Percentiles rank a stretch among this genome's conserved stretches.
These are phyloP conservation scores for Piper betle DNA, from an alignment of 164 flowering plant species.

Conservation along the genomic window DNA sequence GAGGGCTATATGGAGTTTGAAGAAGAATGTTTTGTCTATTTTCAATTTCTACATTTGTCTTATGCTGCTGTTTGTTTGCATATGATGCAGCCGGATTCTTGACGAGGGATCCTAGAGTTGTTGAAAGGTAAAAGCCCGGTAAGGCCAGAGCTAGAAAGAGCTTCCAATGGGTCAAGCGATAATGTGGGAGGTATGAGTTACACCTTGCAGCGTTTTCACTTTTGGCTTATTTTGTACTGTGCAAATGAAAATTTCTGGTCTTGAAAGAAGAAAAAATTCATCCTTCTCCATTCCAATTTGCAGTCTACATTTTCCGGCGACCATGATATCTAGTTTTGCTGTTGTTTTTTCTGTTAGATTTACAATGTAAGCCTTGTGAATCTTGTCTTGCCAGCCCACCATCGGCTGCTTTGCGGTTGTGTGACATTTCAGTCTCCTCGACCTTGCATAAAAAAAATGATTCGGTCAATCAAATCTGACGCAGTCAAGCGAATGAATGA, in stretches of 20 bases:
- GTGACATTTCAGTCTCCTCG: too few relatives aligned
- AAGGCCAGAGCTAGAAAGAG: conserved; percentile 98
- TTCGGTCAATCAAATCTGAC: too few relatives aligned
- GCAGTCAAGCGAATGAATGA: too few relatives aligned
- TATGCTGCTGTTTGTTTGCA: background rate
- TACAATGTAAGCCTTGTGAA: too few relatives aligned
- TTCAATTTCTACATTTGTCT: background rate
- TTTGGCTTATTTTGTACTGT: background rate
- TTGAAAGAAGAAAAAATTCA: background rate
- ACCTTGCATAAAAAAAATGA: too few relatives aligned
- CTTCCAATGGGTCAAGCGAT: conserved; percentile 99
- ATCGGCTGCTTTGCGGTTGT: too few relatives aligned
- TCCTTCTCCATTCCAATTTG: background rate
- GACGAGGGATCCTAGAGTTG: conserved; percentile 86
- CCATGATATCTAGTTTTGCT: too few relatives aligned
- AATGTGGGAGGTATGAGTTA: conserved; percentile 5
- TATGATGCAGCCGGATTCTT: conserved; percentile 63
- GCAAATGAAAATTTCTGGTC: background rate
- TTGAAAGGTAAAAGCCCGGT: conserved; percentile 97
- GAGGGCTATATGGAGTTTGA: background rate
- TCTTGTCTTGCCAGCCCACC: too few relatives aligned
- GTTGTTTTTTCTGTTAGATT: too few relatives aligned
- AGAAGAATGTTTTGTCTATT: too few relatives aligned
- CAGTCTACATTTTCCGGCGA: too few relatives aligned
- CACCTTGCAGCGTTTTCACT: background rate